Conservation (phyloP, 371 early-diverging fungal genomes). For the Gilbertella persicaria region DNA sequence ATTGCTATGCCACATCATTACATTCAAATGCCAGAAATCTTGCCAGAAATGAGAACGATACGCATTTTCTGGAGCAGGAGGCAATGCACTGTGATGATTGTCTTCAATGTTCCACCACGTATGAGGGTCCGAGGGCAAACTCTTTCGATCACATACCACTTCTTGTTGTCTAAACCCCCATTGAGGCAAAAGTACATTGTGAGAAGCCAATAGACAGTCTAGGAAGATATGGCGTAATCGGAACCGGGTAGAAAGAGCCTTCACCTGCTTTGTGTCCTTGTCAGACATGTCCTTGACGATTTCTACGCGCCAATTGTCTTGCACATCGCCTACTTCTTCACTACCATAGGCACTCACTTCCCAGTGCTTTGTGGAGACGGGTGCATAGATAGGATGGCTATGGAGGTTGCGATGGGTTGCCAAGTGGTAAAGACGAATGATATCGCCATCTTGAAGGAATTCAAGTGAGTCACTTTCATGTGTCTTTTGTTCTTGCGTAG, state of each 20-base stretch:
- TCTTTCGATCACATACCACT: slow-evolving; percentile 80
- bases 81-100: slow-evolving; percentile 76
- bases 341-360: slow-evolving; percentile 88
- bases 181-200: slow-evolving; percentile 82
- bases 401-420: slow-evolving; percentile 79
- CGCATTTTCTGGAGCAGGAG: slow-evolving; percentile 56
- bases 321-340: slow-evolving; percentile 65
- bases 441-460: slow-evolving; percentile 76
- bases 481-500: neutral
- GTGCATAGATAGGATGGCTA: slow-evolving; percentile 80
- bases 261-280: slow-evolving; percentile 43
- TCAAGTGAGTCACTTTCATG: slow-evolving; percentile 15
- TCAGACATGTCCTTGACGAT: slow-evolving; percentile 63
- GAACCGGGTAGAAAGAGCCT: slow-evolving; percentile 86
- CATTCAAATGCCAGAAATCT: slow-evolving; percentile 92
- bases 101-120: slow-evolving; percentile 97
- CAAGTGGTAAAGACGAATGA: slow-evolving; percentile 80
- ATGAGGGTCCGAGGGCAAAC: slow-evolving; percentile 50
- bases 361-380: slow-evolving; percentile 77
- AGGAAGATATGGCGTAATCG: slow-evolving; percentile 77
- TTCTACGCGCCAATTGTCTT: slow-evolving; percentile 93
- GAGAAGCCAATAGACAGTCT: slow-evolving; percentile 80
- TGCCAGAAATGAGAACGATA: slow-evolving; percentile 78
- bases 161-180: slow-evolving; percentile 99
- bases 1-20: slow-evolving; percentile 97